Percentiles rank a stretch among this genome's conserved stretches.
Evolutionary conservation across 2,329 filamentous ascomycete species (phyloP).

Genomic region (Phyllosticta ampelicida): DNA sequence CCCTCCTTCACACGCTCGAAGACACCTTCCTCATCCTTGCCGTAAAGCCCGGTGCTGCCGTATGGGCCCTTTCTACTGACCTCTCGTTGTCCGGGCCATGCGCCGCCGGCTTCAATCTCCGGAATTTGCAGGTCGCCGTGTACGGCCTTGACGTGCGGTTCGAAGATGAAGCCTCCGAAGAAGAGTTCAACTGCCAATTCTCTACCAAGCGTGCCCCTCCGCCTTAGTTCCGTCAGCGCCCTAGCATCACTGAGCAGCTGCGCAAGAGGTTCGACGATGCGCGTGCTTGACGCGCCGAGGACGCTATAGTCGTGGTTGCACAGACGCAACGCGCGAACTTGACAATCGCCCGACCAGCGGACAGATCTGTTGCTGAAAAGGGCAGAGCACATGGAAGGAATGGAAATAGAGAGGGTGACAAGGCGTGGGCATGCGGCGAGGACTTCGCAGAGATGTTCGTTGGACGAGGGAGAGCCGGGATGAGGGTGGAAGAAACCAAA

Average conservation of each 20-base stretch:
- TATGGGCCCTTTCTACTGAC: conserved; percentile 39
- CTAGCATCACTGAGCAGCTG: conserved; percentile 32
- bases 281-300: conserved; percentile 20
- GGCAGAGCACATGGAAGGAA: conserved; percentile 37
- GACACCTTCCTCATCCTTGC: conserved; percentile 35
- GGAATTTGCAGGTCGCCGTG: conserved; percentile 40
- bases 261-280: conserved; percentile 19
- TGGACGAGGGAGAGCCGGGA: conserved; percentile 33
- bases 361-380: conserved; percentile 36
- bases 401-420: conserved; percentile 38
- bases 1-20: conserved; percentile 30
- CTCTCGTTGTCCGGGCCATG: conserved; percentile 29
- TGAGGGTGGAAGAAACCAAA: conserved; percentile 43
- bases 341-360: conserved; percentile 37
- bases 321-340: conserved; percentile 39
- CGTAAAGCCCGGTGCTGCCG: conserved; percentile 39
- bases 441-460: conserved; percentile 39
- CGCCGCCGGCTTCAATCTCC: conserved; percentile 29
- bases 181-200: conserved; percentile 39
- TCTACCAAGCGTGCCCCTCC: conserved; percentile 25
- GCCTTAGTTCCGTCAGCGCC: conserved; percentile 28
- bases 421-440: conserved; percentile 37
- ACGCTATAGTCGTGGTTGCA: conserved; percentile 31
- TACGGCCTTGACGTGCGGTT: conserved; percentile 34
- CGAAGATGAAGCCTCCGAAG: conserved; percentile 42